Evolutionary conservation across 805 yeast genomes (phyloP).

Genomic region (Suhomyces sp.): DNA sequence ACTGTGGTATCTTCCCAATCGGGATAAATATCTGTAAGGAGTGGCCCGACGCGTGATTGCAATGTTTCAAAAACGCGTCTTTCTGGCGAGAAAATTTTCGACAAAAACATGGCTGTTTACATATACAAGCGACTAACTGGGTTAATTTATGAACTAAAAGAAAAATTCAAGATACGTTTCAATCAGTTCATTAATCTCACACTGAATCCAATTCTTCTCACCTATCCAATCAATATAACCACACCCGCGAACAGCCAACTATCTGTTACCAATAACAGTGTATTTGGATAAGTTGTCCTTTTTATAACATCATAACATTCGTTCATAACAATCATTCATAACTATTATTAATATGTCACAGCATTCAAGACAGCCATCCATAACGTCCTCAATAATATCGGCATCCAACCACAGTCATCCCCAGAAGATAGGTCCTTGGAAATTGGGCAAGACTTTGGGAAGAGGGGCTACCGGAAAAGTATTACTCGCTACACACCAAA

Average conservation of each 20-base stretch:
- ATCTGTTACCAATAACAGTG: neutral
- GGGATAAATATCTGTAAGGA: conserved; percentile 3
- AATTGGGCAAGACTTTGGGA: conserved; percentile 73
- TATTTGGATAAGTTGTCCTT: neutral
- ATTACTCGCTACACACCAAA: conserved; percentile 64
- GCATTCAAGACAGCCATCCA: conserved; percentile 57
- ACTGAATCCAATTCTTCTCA: neutral
- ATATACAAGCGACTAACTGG: conserved; percentile 1
- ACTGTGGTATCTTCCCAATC: neutral
- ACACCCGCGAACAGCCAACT: neutral
- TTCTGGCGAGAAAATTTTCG: conserved; percentile 2
- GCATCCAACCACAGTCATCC: conserved; percentile 45
- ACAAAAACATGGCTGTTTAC: conserved; percentile 3
- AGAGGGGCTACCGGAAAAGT: conserved; percentile 84
- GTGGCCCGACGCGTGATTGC: conserved; percentile 1
- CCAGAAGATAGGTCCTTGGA: conserved; percentile 76
- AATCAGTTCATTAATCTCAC: neutral
- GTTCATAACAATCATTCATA: neutral
- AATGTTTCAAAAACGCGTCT: conserved; percentile 2
- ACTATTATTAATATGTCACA: conserved; percentile 14
- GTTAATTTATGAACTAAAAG: neutral
- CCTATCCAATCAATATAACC: neutral
- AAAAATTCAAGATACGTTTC: neutral
- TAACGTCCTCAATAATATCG: conserved; percentile 54
- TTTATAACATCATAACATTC: neutral